Evolutionary conservation across 1,284 basidiomycete species (phyloP).

Genomic region (Ustilago trichophora): DNA sequence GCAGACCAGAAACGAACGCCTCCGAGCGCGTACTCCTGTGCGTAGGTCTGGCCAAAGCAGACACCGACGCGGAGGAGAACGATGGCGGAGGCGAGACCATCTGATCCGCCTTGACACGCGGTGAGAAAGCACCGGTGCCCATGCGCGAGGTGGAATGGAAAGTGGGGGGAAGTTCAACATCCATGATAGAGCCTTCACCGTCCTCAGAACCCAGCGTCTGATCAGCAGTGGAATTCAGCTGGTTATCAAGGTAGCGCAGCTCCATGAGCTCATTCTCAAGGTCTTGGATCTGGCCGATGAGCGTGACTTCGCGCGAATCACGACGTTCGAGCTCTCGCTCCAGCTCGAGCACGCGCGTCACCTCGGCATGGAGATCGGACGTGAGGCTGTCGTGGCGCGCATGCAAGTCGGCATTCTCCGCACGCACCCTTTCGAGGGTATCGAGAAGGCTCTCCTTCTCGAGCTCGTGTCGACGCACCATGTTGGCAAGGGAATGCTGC

Average conservation of each 20-base stretch:
- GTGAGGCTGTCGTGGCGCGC: slow-evolving; percentile 39
- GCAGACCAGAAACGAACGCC: slow-evolving; percentile 24
- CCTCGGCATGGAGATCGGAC: slow-evolving; percentile 55
- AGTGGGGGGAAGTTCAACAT: slow-evolving; percentile 23
- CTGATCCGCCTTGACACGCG: slow-evolving; percentile 4
- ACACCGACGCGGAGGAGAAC: slow-evolving; percentile 12
- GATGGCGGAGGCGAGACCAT: slow-evolving; percentile 9
- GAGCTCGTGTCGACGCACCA: slow-evolving; percentile 53
- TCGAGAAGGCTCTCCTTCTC: slow-evolving; percentile 57
- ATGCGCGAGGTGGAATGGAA: slow-evolving; percentile 8
- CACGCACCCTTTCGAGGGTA: slow-evolving; percentile 45
- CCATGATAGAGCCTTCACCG: slow-evolving; percentile 41
- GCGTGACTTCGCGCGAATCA: slow-evolving; percentile 35
- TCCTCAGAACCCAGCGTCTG: slow-evolving; percentile 36
- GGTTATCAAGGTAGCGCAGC: slow-evolving; percentile 30
- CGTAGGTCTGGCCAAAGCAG: slow-evolving; percentile 16
- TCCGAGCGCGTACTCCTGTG: slow-evolving; percentile 27
- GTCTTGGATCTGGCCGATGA: slow-evolving; percentile 37
- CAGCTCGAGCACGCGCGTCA: slow-evolving; percentile 54
- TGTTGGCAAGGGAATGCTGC: slow-evolving; percentile 38
- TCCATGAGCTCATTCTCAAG: slow-evolving; percentile 43
- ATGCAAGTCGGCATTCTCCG: slow-evolving; percentile 39
- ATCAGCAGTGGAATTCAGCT: slow-evolving; percentile 34
- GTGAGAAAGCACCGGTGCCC: slow-evolving; percentile 4
- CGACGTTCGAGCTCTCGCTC: slow-evolving; percentile 52